phyloP scores from a whole-genome alignment of 306 rosid genomes.

The Inga leiocalycina region DNA sequence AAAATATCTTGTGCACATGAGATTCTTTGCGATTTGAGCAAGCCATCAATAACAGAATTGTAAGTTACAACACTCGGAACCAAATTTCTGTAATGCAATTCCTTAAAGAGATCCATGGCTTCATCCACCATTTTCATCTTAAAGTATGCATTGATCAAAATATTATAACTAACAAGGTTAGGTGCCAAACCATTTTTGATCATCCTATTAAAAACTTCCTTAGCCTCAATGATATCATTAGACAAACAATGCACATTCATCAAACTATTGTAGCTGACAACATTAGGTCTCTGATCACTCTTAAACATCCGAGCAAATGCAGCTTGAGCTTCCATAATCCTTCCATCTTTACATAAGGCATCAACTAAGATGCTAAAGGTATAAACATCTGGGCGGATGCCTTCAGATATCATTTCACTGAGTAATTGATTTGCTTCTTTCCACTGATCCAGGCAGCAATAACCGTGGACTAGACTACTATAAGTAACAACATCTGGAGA shows the following conservation, averaged over 20 bases:
- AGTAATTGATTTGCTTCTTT: too few relatives aligned
- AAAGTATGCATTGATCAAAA: too few relatives aligned
- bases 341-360: not conserved
- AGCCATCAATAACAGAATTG: not conserved
- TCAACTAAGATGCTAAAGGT: not conserved
- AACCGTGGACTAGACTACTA: not conserved
- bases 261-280: not conserved
- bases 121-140: too few relatives aligned
- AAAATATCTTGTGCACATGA: too few relatives aligned
- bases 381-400: not conserved
- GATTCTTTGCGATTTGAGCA: too few relatives aligned
- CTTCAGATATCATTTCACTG: too few relatives aligned
- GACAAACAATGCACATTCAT: not conserved
- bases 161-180: too few relatives aligned
- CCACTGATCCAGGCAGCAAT: not conserved
- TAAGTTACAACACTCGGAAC: not conserved
- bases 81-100: too few relatives aligned
- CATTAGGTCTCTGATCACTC: not conserved
- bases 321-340: not conserved
- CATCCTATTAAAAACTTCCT: not conserved
- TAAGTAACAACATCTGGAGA: not conserved
- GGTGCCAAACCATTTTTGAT: too few relatives aligned
- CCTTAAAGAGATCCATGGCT: too few relatives aligned
- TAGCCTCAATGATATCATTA: not conserved
- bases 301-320: not conserved